Base-by-base conservation (phyloP, 1,284 basidiomycete species). In the Fomitopsis palustris region DNA sequence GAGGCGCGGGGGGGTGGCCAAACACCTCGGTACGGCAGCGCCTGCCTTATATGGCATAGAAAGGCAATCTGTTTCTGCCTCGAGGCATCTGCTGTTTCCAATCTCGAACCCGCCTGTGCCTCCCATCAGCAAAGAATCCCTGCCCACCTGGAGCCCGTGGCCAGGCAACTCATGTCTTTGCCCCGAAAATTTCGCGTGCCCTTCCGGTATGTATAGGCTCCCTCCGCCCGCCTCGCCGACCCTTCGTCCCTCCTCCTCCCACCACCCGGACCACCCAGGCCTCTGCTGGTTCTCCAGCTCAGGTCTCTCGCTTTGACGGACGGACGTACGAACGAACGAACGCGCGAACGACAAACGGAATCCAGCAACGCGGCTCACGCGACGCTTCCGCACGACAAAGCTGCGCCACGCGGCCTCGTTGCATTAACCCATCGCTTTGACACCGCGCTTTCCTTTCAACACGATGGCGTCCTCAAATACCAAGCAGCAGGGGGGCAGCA, bases 381-480 rank as follows among this genome's bases (percentile, higher is more conserved):
- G 49, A 61, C 60, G 23, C 35, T 58, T 37, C 42, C 64, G 53
- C 58, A 54, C 64, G 55, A 54, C 41, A 31, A 45, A 31, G 42
- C 33, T 37, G 21, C 52, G 49, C 57, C 41, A 29, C 43, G 57
- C 52, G 52, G 63, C 69, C 70, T 68, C 70, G 66, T 68, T 69
- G 62, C 62, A 62, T 68, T 64, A 21, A 52, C n/a, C 31, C 66
- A 65, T 66, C 56, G 58, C 57, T 61, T 60, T 59, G 61, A 57
- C 59, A 63, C 61, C 51, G 35, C 39, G 27, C 37, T 7, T 37
- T 47, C 59, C 23, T 56, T 62, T 53, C 43, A 55, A 29, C 58
- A 54, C 42, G 51, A 65, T 69, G 69, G 62, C 65, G 56, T 63
- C 73, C 59, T 73, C 76, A 71, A 69, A 72, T 72, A 72, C 67